Evolutionary conservation across 2,329 filamentous ascomycete genomes (phyloP).

Genomic region (Podosphaera aphanis): DNA sequence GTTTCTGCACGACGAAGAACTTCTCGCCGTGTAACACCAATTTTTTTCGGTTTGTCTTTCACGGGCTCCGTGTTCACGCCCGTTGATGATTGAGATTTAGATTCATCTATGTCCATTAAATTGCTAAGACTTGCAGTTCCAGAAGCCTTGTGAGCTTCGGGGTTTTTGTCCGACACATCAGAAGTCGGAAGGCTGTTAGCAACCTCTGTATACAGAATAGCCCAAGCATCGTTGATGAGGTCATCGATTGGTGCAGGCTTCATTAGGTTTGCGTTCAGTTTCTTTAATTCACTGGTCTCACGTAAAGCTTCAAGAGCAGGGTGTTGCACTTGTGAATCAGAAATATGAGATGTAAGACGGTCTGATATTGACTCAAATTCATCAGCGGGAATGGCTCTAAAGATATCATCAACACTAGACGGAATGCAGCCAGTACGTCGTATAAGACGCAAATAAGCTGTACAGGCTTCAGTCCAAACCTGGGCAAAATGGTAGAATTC

Average conservation of each 20-base stretch:
- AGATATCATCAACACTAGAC: constrained; percentile 40
- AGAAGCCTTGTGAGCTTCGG: constrained; percentile 4
- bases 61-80: constrained; percentile 13
- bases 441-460: constrained; percentile 22
- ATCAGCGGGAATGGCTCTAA: constrained; percentile 38
- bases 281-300: constrained; percentile 46
- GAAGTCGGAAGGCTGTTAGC: constrained; percentile 29
- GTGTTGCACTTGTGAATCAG: constrained; percentile 22
- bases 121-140: constrained; percentile 13
- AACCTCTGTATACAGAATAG: constrained; percentile 46
- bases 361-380: constrained; percentile 37
- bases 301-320: constrained; percentile 36
- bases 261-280: constrained; percentile 68
- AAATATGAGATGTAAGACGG: constrained; percentile 34
- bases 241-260: constrained; percentile 75
- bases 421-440: constrained; percentile 31
- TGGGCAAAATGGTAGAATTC: constrained; percentile 20
- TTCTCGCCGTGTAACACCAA: constrained; percentile 19
- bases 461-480: constrained; percentile 13
- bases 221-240: constrained; percentile 77
- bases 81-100: constrained; percentile 4
- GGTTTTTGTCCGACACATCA: constrained; percentile 12
- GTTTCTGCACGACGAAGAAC: constrained; percentile 38
- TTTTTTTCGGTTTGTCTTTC: constrained; percentile 9
- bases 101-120: constrained; percentile 5